Percentiles rank a stretch among this genome's conserved stretches.
phyloP scores from a whole-genome alignment of 176 grass and related monocot genomes.

The Oryza nivara region DNA sequence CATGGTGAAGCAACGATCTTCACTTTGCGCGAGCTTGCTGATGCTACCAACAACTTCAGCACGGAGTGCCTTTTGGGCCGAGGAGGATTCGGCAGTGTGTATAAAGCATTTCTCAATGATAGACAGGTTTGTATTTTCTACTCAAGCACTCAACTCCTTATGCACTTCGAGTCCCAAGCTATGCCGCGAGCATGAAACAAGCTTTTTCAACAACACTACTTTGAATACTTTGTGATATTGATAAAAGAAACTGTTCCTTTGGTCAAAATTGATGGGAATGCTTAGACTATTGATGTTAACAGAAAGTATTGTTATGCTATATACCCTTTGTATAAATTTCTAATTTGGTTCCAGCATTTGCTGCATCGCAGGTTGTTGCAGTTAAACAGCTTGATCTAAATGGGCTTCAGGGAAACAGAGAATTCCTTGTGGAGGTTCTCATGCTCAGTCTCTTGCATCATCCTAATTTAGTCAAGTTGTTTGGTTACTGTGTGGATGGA shows the following conservation, averaged over 20 bases:
- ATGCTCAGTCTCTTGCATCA: constrained; percentile 81
- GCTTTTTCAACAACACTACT: not conserved
- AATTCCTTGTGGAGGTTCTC: constrained; percentile 87
- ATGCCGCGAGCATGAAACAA: not conserved
- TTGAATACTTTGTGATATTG: not conserved
- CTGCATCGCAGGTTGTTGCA: constrained; percentile 68
- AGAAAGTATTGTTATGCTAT: not conserved
- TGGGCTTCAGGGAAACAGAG: constrained; percentile 78
- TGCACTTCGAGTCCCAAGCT: not conserved
- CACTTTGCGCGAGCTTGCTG: constrained; percentile 59
- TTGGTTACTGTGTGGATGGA: constrained; percentile 67
- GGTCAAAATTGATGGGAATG: not conserved
- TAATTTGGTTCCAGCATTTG: constrained; percentile 40
- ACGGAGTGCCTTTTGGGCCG: constrained; percentile 57
- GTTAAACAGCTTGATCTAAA: constrained; percentile 79
- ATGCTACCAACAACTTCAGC: constrained; percentile 63
- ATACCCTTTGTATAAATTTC: constrained; percentile 7
- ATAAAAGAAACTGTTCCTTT: not conserved
- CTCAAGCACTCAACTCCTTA: constrained; percentile 13
- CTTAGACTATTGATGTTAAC: constrained; percentile 6
- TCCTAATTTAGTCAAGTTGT: constrained; percentile 73
- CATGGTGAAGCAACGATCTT: constrained; percentile 52
- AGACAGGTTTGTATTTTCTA: constrained; percentile 50
- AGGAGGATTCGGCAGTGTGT: constrained; percentile 75
- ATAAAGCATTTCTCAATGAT: constrained; percentile 57